Evolutionary conservation across 768 basidiomycete species (phyloP).

Genomic region (Pulveroboletus sp.): DNA sequence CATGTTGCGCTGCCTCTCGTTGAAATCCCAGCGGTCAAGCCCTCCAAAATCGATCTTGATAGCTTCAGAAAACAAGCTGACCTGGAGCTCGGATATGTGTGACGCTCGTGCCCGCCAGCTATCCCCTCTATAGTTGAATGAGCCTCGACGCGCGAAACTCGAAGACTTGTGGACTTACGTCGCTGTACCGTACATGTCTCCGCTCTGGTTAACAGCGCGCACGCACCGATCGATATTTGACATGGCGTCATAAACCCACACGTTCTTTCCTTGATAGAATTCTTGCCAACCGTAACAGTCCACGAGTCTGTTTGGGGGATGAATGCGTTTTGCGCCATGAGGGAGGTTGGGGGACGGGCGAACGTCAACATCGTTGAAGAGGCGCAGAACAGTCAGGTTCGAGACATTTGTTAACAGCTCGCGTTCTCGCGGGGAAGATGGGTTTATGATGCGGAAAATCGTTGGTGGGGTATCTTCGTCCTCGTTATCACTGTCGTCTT

Average conservation of each 20-base stretch:
- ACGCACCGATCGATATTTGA: conserved; percentile 67
- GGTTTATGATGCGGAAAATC: conserved; percentile 52
- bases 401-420: conserved; percentile 47
- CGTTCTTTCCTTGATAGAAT: conserved; percentile 57
- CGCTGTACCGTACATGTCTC: conserved; percentile 71
- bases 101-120: conserved; percentile 74
- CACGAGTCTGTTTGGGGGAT: conserved; percentile 54
- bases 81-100: conserved; percentile 70
- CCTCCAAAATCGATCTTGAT: conserved; percentile 77
- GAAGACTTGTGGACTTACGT: conserved; percentile 48
- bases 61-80: conserved; percentile 53
- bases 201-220: conserved; percentile 57
- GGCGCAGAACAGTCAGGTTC: conserved; percentile 61
- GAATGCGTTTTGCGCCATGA: conserved; percentile 41
- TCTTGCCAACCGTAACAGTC: conserved; percentile 69
- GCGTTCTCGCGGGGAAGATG: conserved; percentile 40
- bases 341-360: conserved; percentile 49
- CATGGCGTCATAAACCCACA: conserved; percentile 72
- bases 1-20: conserved; percentile 60
- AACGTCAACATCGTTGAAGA: conserved; percentile 70
- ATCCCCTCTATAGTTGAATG: conserved; percentile 52
- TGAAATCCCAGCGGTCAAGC: conserved; percentile 66
- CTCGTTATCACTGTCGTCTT: conserved; percentile 22
- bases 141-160: not conserved
- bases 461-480: conserved; percentile 36